Evolutionary conservation across 305 asterid species (phyloP).

Genomic region (Salvia sclarea): DNA sequence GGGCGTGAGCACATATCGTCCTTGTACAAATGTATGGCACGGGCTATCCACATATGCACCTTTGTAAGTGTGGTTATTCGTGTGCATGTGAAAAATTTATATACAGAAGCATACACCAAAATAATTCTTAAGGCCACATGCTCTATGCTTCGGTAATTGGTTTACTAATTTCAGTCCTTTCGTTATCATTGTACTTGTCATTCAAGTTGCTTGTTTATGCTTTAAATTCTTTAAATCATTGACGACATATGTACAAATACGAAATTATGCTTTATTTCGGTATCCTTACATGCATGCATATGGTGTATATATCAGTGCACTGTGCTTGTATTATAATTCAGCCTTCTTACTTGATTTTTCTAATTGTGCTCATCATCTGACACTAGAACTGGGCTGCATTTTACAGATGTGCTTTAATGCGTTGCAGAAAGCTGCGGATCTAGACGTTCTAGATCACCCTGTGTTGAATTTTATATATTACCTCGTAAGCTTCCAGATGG

Average conservation of each 20-base stretch:
- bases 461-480: constrained; percentile 71
- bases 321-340: not conserved
- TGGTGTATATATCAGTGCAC: not conserved
- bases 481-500: constrained; percentile 52
- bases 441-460: constrained; percentile 86
- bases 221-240: not conserved
- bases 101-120: not conserved
- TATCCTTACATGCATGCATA: not conserved
- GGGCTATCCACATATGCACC: not conserved
- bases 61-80: not conserved
- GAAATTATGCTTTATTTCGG: not conserved
- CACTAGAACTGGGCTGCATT: constrained; percentile 16
- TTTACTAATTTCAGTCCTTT: not conserved
- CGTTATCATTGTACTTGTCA: not conserved
- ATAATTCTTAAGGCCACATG: not conserved
- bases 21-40: not conserved
- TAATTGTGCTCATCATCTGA: constrained; percentile 15
- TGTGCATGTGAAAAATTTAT: not conserved
- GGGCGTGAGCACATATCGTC: not conserved
- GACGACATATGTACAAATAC: not conserved
- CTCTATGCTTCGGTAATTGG: not conserved
- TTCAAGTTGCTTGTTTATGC: not conserved
- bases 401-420: constrained; percentile 82
- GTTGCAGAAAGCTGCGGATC: constrained; percentile 73
- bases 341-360: not conserved